Percentiles rank a stretch among this genome's conserved stretches.
Evolutionary conservation across 2,329 filamentous ascomycete species (phyloP).

Genomic region (Aspergillus tamarii): DNA sequence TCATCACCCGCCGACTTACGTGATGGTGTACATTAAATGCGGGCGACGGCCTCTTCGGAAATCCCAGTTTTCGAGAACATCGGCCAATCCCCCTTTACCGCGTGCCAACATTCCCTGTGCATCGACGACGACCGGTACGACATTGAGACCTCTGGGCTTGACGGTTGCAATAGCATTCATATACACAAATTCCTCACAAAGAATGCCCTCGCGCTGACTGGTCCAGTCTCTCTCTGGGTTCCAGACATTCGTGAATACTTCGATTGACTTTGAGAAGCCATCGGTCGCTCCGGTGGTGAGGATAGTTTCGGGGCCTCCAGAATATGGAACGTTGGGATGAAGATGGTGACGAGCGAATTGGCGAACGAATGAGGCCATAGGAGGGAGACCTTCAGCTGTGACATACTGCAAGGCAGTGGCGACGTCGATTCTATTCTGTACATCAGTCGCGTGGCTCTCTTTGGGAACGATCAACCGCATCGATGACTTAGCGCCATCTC

Average conservation of each 20-base stretch:
- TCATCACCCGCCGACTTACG: slow-evolving; percentile 59
- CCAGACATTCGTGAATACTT: slow-evolving; percentile 78
- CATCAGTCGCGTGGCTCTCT: slow-evolving; percentile 60
- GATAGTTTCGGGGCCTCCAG: slow-evolving; percentile 73
- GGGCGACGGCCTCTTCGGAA: slow-evolving; percentile 71
- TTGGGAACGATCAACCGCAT: slow-evolving; percentile 74
- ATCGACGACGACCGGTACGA: slow-evolving; percentile 76
- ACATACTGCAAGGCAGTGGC: slow-evolving; percentile 85
- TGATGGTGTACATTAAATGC: slow-evolving; percentile 87
- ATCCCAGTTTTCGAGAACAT: slow-evolving; percentile 85
- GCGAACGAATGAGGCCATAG: slow-evolving; percentile 75
- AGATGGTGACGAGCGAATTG: slow-evolving; percentile 76
- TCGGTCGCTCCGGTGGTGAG: slow-evolving; percentile 84
- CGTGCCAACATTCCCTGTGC: slow-evolving; percentile 75
- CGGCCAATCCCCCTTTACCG: slow-evolving; percentile 73
- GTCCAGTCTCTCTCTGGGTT: slow-evolving; percentile 68
- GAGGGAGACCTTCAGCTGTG: slow-evolving; percentile 77
- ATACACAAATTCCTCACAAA: slow-evolving; percentile 82
- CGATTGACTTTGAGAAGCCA: slow-evolving; percentile 77
- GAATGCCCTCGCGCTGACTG: slow-evolving; percentile 71
- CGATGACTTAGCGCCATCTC: slow-evolving; percentile 37
- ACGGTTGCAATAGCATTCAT: slow-evolving; percentile 73
- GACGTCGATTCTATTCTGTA: slow-evolving; percentile 74
- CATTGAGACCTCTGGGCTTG: slow-evolving; percentile 69
- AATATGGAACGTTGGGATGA: slow-evolving; percentile 81